Percentiles rank a stretch among this genome's conserved stretches.
Evolutionary conservation across 2,329 filamentous ascomycete species (phyloP).

Genomic region (Pestalotiopsis sp.): DNA sequence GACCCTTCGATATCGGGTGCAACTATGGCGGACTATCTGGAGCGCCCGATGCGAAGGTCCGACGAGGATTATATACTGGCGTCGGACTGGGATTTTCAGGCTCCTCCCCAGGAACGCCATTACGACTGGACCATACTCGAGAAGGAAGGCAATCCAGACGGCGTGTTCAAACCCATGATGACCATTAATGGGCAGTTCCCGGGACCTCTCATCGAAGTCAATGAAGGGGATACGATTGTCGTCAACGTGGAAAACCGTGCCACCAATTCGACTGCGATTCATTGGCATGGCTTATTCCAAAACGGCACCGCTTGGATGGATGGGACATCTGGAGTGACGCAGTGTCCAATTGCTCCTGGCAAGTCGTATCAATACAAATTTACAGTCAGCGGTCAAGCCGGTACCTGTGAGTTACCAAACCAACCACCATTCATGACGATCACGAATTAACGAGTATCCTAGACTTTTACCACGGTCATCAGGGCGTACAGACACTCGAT

Average conservation of each 20-base stretch:
- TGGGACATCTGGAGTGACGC: conserved; percentile 68
- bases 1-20: not conserved
- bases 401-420: conserved; percentile 36
- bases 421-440: not conserved
- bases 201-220: conserved; percentile 71
- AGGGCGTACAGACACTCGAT: conserved; percentile 64
- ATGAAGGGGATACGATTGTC: conserved; percentile 72
- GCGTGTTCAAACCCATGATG: conserved; percentile 59
- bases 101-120: conserved; percentile 52
- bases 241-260: conserved; percentile 71
- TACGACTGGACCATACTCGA: conserved; percentile 65
- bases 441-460: not conserved
- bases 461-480: conserved; percentile 52
- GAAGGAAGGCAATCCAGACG: conserved; percentile 62
- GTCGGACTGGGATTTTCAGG: conserved; percentile 56
- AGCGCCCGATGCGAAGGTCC: conserved; percentile 17
- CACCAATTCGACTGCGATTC: conserved; percentile 67
- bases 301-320: conserved; percentile 78
- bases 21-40: not conserved
- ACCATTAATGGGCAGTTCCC: conserved; percentile 78
- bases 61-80: conserved; percentile 58
- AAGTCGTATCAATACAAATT: conserved; percentile 69
- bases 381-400: conserved; percentile 52
- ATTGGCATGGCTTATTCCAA: conserved; percentile 80
- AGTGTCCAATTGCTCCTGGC: conserved; percentile 68